Evolutionary conservation across 345 rosid species (phyloP), one percentile per base, ranked within the genome.

Genomic region (Syzygium grande): DNA sequence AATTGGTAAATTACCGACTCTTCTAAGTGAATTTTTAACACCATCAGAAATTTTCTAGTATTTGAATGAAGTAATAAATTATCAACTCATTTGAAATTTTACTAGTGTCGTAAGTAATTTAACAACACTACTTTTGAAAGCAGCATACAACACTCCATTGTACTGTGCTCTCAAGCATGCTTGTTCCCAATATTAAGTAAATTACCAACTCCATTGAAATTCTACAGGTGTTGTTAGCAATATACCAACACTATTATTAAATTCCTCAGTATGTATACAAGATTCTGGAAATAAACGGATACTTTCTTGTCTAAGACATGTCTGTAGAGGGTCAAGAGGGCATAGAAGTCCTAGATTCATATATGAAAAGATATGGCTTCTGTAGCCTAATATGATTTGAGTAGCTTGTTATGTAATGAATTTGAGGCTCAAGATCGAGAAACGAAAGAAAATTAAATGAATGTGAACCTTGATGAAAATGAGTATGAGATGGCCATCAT

Each of bases 381-480:
- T 34, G 38, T 58, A 4, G 4, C 2, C 29, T 23, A 5, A 58
- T 2, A 13, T 58, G 29, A 11, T 3, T 23, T 58, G 7, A 25
- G 25, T 23, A 58, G 63, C 11, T 0, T 25, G 15, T 58, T 29
- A 58, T 25, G 4, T 0, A 11, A 0, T 58, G 15, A 58, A 0
- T 6, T 58, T 25, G 65, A 58, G 65, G 29, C 25, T 29, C 15
- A 25, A 25, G 65, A 25, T 1, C 9, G 63, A 58, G 10, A 6
- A 58, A 58, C 16, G 21, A 16, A 53, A 53, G 21, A 53, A 53
- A 53, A 53, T 16, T 15, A 21, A 53, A 53, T 53, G 55, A 21
- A 21, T 53, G 16, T 5, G 21, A 53, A 16, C 16, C 21, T 53
- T 53, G 55, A 53, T 53, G 55, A 53, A 21, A 53, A 53, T 53